A percentile compares a stretch with the other conserved stretches of the same genome.
These are phyloP conservation scores for Camelina sativa DNA, from an alignment of 345 rosid species.

Conservation along the genomic window DNA sequence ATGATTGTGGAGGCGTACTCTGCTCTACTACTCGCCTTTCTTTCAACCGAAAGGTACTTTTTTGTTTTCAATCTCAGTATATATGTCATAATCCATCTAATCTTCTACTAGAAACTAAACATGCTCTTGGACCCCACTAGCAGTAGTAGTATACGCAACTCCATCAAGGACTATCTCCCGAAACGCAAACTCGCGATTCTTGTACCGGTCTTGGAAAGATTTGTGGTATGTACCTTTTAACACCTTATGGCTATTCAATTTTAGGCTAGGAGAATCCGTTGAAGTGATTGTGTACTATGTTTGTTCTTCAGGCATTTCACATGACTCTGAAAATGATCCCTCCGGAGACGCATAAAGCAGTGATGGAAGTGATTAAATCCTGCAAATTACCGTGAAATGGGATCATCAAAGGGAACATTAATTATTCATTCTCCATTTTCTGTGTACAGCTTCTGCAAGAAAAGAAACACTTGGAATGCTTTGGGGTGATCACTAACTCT, in stretches of 20 bases:
- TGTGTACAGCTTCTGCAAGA: slow-evolving; percentile 59
- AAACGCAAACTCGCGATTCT: slow-evolving; percentile 63
- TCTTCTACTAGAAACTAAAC: slow-evolving; percentile 24
- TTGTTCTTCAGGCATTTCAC: slow-evolving; percentile 78
- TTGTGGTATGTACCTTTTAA: slow-evolving; percentile 73
- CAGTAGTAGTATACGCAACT: slow-evolving; percentile 78
- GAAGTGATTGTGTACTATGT: slow-evolving; percentile 8
- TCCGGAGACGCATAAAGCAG: slow-evolving; percentile 89
- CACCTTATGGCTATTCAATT: slow-evolving; percentile 19
- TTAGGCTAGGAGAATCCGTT: slow-evolving; percentile 23
- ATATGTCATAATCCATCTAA: slow-evolving; percentile 10
- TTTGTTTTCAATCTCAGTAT: background rate
- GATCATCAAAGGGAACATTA: slow-evolving; percentile 34
- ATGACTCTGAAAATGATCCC: slow-evolving; percentile 88
- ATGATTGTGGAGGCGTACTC: slow-evolving; percentile 98
- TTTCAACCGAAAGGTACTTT: slow-evolving; percentile 89
- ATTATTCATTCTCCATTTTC: slow-evolving; percentile 31
- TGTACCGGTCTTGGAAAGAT: slow-evolving; percentile 96
- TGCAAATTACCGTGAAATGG: slow-evolving; percentile 61
- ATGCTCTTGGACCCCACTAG: slow-evolving; percentile 34
- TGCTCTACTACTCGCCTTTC: slow-evolving; percentile 94
- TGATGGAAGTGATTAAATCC: slow-evolving; percentile 89
- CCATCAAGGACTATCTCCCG: slow-evolving; percentile 82
- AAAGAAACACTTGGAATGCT: background rate
- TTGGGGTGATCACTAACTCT: slow-evolving; percentile 29